These are phyloP conservation scores for Hysterium pulicare DNA, from an alignment of 2,329 filamentous ascomycete species.

Conservation along the genomic window DNA sequence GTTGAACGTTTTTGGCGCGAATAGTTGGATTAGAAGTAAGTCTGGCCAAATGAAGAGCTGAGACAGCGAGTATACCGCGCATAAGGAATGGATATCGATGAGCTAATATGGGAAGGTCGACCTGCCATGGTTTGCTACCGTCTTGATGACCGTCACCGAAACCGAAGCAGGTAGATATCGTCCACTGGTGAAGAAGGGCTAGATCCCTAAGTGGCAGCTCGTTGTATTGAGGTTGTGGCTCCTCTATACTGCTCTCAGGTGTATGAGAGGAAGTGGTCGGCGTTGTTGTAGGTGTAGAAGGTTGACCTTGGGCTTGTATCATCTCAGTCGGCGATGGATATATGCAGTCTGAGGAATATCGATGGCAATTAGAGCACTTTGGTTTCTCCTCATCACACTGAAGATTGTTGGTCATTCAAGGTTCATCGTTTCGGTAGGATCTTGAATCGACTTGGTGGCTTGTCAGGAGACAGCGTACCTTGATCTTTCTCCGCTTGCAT, in stretches of 20 bases:
- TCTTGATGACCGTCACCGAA: slow-evolving; percentile 13
- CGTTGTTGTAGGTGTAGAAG: slow-evolving; percentile 4
- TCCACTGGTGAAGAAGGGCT: slow-evolving; percentile 18
- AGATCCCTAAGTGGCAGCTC: slow-evolving; percentile 12
- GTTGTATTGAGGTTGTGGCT: slow-evolving; percentile 4
- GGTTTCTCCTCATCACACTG: slow-evolving; percentile 19
- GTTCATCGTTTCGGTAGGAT: too few relatives aligned
- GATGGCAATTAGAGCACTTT: slow-evolving; percentile 14
- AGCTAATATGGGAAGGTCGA: slow-evolving; percentile 11
- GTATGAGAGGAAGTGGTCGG: slow-evolving; percentile 5
- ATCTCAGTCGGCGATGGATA: slow-evolving; percentile 10
- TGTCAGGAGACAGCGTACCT: slow-evolving; percentile 5
- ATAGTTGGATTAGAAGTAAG: slow-evolving; percentile 1
- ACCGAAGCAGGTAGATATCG: slow-evolving; percentile 12
- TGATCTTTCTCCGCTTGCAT: slow-evolving; percentile 15
- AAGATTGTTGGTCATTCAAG: too few relatives aligned
- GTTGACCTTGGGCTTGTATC: neutral
- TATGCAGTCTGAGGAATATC: slow-evolving; percentile 14
- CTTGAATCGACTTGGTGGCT: neutral
- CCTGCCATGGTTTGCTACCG: slow-evolving; percentile 12
- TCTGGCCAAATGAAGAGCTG: slow-evolving; percentile 14
- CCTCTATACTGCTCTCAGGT: slow-evolving; percentile 9
- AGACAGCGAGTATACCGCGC: slow-evolving; percentile 16
- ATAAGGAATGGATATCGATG: slow-evolving; percentile 17
- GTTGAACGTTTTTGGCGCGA: slow-evolving; percentile 7